A percentile compares a stretch with the other conserved stretches of the same genome.
phyloP scores from a whole-genome alignment of 2,329 filamentous ascomycete species.

The Fusarium sp. region DNA sequence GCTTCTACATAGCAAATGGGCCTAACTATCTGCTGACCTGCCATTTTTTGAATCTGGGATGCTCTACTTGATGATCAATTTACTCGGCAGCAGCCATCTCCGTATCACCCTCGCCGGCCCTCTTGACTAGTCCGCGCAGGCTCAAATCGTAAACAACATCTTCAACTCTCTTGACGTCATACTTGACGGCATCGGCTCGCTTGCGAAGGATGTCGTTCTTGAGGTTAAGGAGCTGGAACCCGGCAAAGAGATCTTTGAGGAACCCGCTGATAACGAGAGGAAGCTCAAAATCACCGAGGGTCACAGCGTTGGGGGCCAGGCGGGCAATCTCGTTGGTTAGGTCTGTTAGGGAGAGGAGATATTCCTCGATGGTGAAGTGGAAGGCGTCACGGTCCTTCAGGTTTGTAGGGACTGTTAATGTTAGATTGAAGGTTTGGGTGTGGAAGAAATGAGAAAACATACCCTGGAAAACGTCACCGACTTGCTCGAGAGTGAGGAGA shows the following conservation, averaged over 20 bases:
- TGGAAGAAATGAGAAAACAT: conserved; percentile 44
- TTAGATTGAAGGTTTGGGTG: neutral
- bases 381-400: conserved; percentile 91
- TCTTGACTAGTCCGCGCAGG: conserved; percentile 82
- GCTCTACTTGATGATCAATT: neutral
- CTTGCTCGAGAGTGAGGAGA: conserved; percentile 88
- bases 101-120: conserved; percentile 54
- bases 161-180: conserved; percentile 97
- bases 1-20: neutral
- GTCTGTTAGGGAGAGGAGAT: conserved; percentile 87
- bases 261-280: conserved; percentile 91
- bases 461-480: conserved; percentile 83
- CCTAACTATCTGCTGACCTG: neutral
- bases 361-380: conserved; percentile 97
- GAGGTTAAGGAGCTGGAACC: conserved; percentile 96
- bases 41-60: conserved; percentile 1
- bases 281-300: conserved; percentile 86
- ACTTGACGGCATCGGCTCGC: conserved; percentile 94
- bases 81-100: conserved; percentile 56
- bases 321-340: conserved; percentile 92
- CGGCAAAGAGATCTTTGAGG: conserved; percentile 94
- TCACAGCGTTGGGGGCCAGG: conserved; percentile 91
- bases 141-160: conserved; percentile 97
- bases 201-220: conserved; percentile 95
- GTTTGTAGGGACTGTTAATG: conserved; percentile 83